These are phyloP conservation scores for Penicillium janthinellum DNA, from an alignment of 2,329 filamentous ascomycete species.

Conservation along the genomic window DNA sequence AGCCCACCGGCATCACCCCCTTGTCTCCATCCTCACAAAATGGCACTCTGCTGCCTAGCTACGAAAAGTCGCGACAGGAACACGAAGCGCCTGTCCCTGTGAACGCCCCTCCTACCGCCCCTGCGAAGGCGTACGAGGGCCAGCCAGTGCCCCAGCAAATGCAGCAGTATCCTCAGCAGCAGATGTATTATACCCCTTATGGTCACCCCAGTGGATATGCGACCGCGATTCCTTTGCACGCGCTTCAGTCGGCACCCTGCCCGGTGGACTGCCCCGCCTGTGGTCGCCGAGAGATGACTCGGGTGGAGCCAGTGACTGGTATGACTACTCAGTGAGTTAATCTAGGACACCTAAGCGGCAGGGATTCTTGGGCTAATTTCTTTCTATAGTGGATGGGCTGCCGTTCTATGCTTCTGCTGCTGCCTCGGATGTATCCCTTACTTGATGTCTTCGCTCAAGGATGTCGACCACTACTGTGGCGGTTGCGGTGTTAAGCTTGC, in stretches of 20 bases:
- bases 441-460: slow-evolving; percentile 50
- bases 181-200: slow-evolving; percentile 19
- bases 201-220: slow-evolving; percentile 29
- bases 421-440: slow-evolving; percentile 55
- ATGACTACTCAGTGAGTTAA: slow-evolving; percentile 34
- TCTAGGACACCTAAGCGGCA: too few relatives aligned
- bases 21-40: not conserved
- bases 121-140: slow-evolving; percentile 8
- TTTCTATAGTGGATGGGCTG: slow-evolving; percentile 47
- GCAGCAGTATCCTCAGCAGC: slow-evolving; percentile 5
- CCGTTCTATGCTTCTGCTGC: slow-evolving; percentile 45
- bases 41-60: not conserved
- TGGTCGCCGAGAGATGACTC: slow-evolving; percentile 40
- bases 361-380: not conserved
- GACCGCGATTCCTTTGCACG: slow-evolving; percentile 27
- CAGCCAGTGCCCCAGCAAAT: slow-evolving; percentile 12
- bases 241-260: slow-evolving; percentile 36
- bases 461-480: slow-evolving; percentile 53
- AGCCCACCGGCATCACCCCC: slow-evolving; percentile 2
- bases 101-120: not conserved
- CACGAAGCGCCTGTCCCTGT: slow-evolving; percentile 8
- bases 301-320: slow-evolving; percentile 24
- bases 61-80: slow-evolving; percentile 6
- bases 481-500: slow-evolving; percentile 50
- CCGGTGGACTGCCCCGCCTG: slow-evolving; percentile 54